Evolutionary conservation across 2,329 filamentous ascomycete species (phyloP).

Genomic region (Colletotrichum tanaceti): DNA sequence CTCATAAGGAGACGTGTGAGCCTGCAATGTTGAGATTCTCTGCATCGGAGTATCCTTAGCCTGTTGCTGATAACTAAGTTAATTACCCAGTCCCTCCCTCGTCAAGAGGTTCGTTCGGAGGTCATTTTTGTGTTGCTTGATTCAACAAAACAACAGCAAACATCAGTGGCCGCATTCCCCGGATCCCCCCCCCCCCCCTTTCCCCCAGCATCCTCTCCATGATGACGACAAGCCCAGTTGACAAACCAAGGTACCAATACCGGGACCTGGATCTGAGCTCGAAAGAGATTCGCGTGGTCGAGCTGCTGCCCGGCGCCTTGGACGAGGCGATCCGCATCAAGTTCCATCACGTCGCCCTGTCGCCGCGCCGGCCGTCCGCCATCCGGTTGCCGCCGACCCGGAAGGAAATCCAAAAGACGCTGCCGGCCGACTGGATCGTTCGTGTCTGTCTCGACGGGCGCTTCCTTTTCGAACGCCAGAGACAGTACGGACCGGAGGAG

Average conservation of each 20-base stretch:
- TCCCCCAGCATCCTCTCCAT: no score
- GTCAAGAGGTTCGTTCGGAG: no score
- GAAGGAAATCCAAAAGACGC: slow-evolving; percentile 10
- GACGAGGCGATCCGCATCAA: slow-evolving; percentile 12
- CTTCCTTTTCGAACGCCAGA: slow-evolving; percentile 1
- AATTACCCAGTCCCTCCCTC: no score
- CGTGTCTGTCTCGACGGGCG: slow-evolving; percentile 2
- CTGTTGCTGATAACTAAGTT: no score
- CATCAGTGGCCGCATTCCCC: no score
- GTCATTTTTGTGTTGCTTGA: no score
- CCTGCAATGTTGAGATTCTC: no score
- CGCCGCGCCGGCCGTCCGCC: neutral
- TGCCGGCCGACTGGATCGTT: slow-evolving; percentile 8
- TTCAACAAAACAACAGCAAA: no score
- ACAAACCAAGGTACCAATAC: slow-evolving; percentile 9
- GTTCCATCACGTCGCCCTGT: slow-evolving; percentile 7
- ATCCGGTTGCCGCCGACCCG: slow-evolving; percentile 10
- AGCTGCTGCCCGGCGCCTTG: slow-evolving; percentile 8
- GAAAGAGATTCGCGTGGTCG: slow-evolving; percentile 10
- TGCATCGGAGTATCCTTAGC: no score
- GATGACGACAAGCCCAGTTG: neutral
- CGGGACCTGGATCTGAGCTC: slow-evolving; percentile 6
- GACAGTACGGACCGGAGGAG: neutral
- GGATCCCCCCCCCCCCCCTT: no score
- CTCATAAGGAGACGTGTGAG: no score